These are phyloP conservation scores for Arthrobotrys pseudoclavata DNA, from an alignment of 2,329 filamentous ascomycete species.

Conservation along the genomic window DNA sequence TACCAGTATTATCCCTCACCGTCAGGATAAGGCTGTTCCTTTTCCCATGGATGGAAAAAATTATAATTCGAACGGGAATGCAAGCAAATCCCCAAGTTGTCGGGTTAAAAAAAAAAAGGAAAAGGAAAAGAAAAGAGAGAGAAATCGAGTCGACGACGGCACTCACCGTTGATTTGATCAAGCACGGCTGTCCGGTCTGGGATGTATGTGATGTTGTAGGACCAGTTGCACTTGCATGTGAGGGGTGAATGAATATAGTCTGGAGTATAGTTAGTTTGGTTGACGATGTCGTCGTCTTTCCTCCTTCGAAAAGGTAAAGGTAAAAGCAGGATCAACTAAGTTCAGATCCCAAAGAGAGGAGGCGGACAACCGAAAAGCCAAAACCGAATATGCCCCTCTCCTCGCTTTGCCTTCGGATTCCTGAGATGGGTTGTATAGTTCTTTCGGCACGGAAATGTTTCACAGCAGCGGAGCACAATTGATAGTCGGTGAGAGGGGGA, in stretches of 20 bases:
- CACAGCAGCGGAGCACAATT: conserved; percentile 54
- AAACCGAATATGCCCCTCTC: conserved; percentile 43
- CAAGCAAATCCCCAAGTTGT: conserved; percentile 56
- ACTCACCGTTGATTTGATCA: conserved; percentile 58
- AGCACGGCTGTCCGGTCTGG: conserved; percentile 46
- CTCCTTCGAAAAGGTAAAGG: conserved; percentile 21
- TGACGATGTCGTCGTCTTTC: conserved; percentile 20
- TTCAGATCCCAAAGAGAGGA: conserved; percentile 33
- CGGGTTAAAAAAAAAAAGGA: conserved; percentile 31
- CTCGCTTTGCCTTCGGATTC: conserved; percentile 46
- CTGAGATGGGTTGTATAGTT: conserved; percentile 40
- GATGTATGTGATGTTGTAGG: conserved; percentile 46
- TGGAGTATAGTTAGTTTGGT: conserved; percentile 46
- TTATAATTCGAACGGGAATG: conserved; percentile 59
- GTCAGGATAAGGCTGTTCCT: conserved; percentile 60
- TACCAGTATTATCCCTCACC: conserved; percentile 58
- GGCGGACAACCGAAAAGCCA: conserved; percentile 51
- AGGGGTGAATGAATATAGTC: conserved; percentile 41
- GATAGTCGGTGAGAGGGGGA: conserved; percentile 31
- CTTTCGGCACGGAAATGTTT: conserved; percentile 52
- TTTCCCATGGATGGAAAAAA: conserved; percentile 59
- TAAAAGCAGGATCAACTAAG: conserved; percentile 40
- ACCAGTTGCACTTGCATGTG: conserved; percentile 57
- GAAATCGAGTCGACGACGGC: conserved; percentile 23
- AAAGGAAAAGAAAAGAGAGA: neutral